Conservation (phyloP, 2,329 filamentous ascomycete genomes). For the Xylaria sp. region DNA sequence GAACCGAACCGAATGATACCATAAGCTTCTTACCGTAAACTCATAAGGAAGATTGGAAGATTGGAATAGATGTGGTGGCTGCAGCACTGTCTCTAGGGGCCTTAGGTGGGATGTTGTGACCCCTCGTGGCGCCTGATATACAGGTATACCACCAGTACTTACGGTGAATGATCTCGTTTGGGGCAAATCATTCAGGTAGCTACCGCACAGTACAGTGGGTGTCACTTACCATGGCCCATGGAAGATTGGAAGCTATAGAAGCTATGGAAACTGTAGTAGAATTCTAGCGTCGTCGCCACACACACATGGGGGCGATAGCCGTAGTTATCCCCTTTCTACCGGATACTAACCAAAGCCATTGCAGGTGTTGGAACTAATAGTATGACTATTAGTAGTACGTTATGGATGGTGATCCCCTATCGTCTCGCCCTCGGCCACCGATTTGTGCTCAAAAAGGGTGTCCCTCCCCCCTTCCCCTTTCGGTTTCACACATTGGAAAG, state of each 20-base stretch:
- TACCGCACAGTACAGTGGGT: slow-evolving; percentile 18
- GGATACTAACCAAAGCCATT: no score
- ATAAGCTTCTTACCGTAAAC: not conserved
- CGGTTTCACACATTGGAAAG: slow-evolving; percentile 6
- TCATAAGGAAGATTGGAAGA: not conserved
- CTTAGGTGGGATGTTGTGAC: not conserved
- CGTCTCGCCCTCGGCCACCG: slow-evolving; percentile 9
- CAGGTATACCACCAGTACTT: not conserved
- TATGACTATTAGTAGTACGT: no score
- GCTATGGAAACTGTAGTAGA: no score
- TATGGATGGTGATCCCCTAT: no score
- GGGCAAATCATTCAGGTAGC: not conserved
- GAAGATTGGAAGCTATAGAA: no score
- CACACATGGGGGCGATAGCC: not conserved
- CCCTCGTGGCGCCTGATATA: slow-evolving; percentile 14
- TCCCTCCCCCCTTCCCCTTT: slow-evolving; percentile 14
- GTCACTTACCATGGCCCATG: no score
- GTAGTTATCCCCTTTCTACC: no score
- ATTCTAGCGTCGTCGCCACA: not conserved
- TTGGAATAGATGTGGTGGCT: slow-evolving; percentile 4
- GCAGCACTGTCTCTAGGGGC: not conserved
- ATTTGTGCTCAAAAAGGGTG: not conserved
- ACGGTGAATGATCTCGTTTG: not conserved
- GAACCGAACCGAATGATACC: not conserved
- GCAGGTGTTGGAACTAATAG: no score